Evolutionary conservation across 2,329 filamentous ascomycete genomes (phyloP).

Genomic region (Colletotrichum eremochloae): DNA sequence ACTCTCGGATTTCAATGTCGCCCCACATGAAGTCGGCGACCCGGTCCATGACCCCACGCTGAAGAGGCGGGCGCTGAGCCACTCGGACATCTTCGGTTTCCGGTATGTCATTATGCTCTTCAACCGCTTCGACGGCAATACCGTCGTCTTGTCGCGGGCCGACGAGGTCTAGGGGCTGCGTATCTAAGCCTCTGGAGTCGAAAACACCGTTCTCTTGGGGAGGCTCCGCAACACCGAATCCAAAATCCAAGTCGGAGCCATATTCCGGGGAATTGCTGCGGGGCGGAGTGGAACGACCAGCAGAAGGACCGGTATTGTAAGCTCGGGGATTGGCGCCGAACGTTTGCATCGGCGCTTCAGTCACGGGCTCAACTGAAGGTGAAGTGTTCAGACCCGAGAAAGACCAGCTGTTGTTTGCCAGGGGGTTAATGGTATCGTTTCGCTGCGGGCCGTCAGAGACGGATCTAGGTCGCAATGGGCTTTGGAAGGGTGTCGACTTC

Average conservation of each 20-base stretch:
- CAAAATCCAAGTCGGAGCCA: constrained; percentile 15
- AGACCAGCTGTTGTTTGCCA: constrained; percentile 73
- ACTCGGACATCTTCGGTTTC: constrained; percentile 28
- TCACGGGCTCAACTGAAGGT: constrained; percentile 8
- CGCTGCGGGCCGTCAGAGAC: constrained; percentile 68
- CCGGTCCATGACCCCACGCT: constrained; percentile 56
- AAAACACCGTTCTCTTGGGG: background rate
- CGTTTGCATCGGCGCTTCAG: constrained; percentile 7
- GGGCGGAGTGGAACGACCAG: constrained; percentile 10
- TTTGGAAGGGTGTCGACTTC: constrained; percentile 26
- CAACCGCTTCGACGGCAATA: constrained; percentile 1
- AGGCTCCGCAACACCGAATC: background rate
- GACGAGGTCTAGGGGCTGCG: background rate
- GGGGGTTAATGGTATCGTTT: constrained; percentile 60
- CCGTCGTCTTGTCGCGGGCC: constrained; percentile 9
- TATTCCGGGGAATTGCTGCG: constrained; percentile 23
- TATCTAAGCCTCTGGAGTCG: background rate
- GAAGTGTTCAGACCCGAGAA: constrained; percentile 60
- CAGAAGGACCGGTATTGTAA: background rate
- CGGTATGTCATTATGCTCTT: constrained; percentile 9
- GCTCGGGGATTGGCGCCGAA: background rate
- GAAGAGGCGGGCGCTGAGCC: constrained; percentile 41
- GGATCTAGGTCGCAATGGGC: constrained; percentile 61
- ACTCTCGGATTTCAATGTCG: constrained; percentile 59
- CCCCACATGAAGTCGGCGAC: constrained; percentile 75